Conservation (phyloP, 371 early-diverging fungal species). For the Syncephalastrum racemosum region DNA sequence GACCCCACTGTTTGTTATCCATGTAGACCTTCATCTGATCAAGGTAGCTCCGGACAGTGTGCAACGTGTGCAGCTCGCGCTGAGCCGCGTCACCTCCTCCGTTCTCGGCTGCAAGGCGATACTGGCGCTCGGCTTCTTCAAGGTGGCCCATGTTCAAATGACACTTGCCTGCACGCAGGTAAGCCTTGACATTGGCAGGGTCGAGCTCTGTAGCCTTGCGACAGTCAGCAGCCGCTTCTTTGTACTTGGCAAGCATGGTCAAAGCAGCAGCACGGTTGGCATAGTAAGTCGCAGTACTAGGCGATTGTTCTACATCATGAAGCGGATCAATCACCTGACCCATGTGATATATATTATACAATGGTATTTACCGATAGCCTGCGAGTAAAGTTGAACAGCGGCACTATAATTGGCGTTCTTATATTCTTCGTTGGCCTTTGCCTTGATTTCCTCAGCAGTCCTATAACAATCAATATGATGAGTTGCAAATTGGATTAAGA, state of each 20-base stretch:
- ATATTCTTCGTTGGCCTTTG: slow-evolving; percentile 58
- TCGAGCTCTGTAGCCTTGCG: slow-evolving; percentile 63
- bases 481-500: background rate
- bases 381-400: slow-evolving; percentile 58
- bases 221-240: slow-evolving; percentile 73
- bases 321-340: background rate
- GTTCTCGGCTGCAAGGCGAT: slow-evolving; percentile 37
- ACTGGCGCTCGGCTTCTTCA: slow-evolving; percentile 51
- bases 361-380: slow-evolving; percentile 55
- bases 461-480: slow-evolving; percentile 3
- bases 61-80: slow-evolving; percentile 49
- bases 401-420: slow-evolving; percentile 60
- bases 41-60: slow-evolving; percentile 55
- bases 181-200: slow-evolving; percentile 67
- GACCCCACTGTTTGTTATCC: slow-evolving; percentile 54
- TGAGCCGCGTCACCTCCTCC: slow-evolving; percentile 46
- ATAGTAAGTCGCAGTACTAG: slow-evolving; percentile 67
- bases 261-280: slow-evolving; percentile 83
- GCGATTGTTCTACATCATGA: slow-evolving; percentile 53
- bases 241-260: slow-evolving; percentile 69
- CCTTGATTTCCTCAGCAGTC: slow-evolving; percentile 62
- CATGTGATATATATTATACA: background rate
- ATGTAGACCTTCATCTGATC: slow-evolving; percentile 57
- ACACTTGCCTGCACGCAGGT: slow-evolving; percentile 73
- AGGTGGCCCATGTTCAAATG: slow-evolving; percentile 66